Conservation (phyloP, 805 yeast species). For the Saccharomycopsis javanensis region DNA sequence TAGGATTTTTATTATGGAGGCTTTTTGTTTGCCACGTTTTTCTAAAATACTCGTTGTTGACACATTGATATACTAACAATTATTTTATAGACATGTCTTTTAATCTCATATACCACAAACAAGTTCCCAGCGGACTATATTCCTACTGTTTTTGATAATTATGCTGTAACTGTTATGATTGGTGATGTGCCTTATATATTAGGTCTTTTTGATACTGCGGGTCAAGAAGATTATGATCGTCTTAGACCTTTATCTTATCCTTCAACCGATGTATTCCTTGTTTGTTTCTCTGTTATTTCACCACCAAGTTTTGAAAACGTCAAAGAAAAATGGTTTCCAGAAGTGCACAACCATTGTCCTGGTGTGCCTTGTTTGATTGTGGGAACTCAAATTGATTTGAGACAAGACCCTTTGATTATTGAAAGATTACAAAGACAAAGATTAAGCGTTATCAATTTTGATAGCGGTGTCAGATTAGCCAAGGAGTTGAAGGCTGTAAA, state of each 20-base stretch:
- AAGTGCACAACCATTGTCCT: constrained; percentile 96
- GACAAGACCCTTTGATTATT: constrained; percentile 85
- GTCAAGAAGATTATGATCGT: constrained; percentile 98
- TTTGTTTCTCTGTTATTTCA: constrained; percentile 92
- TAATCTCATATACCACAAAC: constrained; percentile 92
- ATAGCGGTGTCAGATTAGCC: constrained; percentile 87
- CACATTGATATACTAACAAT: constrained; percentile 13
- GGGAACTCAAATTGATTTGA: constrained; percentile 92
- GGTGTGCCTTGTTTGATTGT: constrained; percentile 96
- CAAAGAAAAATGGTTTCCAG: constrained; percentile 98
- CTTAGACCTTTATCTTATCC: constrained; percentile 95
- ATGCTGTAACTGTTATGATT: constrained; percentile 89
- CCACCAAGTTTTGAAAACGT: constrained; percentile 98
- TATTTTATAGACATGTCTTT: constrained; percentile 60
- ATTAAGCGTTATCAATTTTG: constrained; percentile 73
- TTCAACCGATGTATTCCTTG: constrained; percentile 91
- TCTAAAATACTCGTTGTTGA: too few relatives aligned
- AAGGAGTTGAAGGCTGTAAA: constrained; percentile 91
- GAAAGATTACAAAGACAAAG: constrained; percentile 88
- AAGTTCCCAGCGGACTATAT: constrained; percentile 97
- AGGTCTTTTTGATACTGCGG: constrained; percentile 97
- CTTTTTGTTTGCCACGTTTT: too few relatives aligned
- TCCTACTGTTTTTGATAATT: constrained; percentile 96
- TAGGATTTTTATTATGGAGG: too few relatives aligned
- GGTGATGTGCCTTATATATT: constrained; percentile 97